These are phyloP conservation scores for Kodamaea leandrae DNA, from an alignment of 805 yeast species.

Conservation along the genomic window DNA sequence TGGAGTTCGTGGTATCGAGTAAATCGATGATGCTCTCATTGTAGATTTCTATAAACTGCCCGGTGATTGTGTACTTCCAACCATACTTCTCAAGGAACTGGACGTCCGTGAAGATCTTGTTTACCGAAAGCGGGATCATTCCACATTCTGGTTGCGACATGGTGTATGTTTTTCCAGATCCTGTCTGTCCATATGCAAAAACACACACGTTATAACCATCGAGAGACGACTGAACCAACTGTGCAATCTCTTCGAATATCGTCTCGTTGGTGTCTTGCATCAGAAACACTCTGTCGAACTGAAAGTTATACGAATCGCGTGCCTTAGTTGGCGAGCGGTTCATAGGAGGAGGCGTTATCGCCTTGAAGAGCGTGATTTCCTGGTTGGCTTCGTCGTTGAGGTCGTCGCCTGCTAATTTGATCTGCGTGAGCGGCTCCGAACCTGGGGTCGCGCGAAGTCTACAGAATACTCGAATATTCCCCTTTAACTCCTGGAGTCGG, in stretches of 20 bases:
- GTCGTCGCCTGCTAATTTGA: conserved; percentile 22
- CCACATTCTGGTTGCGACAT: conserved; percentile 76
- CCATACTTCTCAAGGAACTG: conserved; percentile 48
- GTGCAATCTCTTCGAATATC: conserved; percentile 82
- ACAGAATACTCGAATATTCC: conserved; percentile 89
- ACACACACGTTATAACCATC: conserved; percentile 93
- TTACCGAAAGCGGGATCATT: conserved; percentile 73
- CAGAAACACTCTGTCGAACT: conserved; percentile 77
- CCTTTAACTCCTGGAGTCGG: conserved; percentile 78
- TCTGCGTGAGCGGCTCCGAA: conserved; percentile 13
- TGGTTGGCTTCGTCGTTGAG: conserved; percentile 36
- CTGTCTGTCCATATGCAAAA: conserved; percentile 94
- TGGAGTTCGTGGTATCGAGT: conserved; percentile 29
- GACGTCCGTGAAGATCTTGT: conserved; percentile 63
- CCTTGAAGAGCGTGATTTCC: conserved; percentile 28
- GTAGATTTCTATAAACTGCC: conserved; percentile 86
- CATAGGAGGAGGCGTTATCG: conserved; percentile 10
- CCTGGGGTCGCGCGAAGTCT: conserved; percentile 64
- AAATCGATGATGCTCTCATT: conserved; percentile 79
- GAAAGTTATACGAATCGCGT: conserved; percentile 40
- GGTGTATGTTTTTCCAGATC: conserved; percentile 90
- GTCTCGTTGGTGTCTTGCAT: conserved; percentile 51
- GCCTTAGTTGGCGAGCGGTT: conserved; percentile 11
- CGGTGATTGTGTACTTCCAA: conserved; percentile 60
- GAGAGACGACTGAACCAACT: conserved; percentile 69